phyloP scores from a whole-genome alignment of 1,284 basidiomycete species.

The Heterobasidion annosum region DNA sequence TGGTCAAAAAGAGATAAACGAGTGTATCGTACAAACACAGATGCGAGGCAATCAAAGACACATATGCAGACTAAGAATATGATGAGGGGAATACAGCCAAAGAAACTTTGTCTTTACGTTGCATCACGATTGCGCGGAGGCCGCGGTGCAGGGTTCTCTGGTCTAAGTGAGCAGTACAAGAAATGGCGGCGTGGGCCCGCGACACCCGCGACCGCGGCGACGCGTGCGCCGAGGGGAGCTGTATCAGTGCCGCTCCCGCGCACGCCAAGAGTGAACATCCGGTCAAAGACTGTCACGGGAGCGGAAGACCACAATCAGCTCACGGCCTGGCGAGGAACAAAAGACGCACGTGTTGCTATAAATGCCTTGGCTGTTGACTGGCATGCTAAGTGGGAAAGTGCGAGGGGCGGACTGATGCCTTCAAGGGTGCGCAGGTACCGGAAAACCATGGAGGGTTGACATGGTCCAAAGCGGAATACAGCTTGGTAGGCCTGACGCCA shows the following conservation, averaged over 20 bases:
- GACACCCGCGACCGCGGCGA: slow-evolving; percentile 52
- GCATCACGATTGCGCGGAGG: slow-evolving; percentile 16
- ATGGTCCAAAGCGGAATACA: slow-evolving; percentile 82
- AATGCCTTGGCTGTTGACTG: slow-evolving; percentile 83
- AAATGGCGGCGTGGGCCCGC: slow-evolving; percentile 72
- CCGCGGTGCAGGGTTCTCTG: slow-evolving; percentile 16
- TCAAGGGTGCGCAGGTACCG: slow-evolving; percentile 78
- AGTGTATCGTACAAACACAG: too few species aligned
- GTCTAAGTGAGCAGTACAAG: slow-evolving; percentile 65
- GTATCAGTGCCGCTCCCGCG: slow-evolving; percentile 61
- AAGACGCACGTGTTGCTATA: slow-evolving; percentile 63
- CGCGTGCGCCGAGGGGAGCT: slow-evolving; percentile 50
- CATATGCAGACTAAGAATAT: too few species aligned
- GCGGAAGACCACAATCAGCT: background rate
- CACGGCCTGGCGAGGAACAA: background rate
- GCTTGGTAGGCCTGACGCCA: slow-evolving; percentile 85
- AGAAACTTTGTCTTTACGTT: background rate
- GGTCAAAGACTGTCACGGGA: slow-evolving; percentile 64
- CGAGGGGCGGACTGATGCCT: slow-evolving; percentile 72
- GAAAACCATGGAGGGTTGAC: slow-evolving; percentile 86
- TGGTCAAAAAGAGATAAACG: too few species aligned
- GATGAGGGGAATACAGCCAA: too few species aligned
- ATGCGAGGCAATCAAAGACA: too few species aligned
- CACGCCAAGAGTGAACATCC: slow-evolving; percentile 83
- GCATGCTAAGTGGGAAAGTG: slow-evolving; percentile 76